Evolutionary conservation across 2,329 filamentous ascomycete genomes (phyloP).

Genomic region (Trichoderma koningii): DNA sequence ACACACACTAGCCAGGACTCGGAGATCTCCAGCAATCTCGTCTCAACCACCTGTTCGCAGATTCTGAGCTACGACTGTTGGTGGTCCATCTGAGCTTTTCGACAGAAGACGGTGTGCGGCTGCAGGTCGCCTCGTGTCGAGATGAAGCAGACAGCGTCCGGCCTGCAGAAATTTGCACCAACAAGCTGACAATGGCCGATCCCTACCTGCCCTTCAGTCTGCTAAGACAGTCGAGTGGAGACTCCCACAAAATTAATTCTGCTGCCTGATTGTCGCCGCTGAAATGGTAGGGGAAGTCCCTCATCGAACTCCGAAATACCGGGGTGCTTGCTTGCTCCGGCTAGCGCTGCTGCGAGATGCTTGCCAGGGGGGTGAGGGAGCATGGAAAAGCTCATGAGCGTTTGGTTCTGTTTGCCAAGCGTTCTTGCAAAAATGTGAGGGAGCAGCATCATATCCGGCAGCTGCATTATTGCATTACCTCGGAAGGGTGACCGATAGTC

Average conservation of each 20-base stretch:
- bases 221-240: conserved; percentile 15
- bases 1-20: neutral
- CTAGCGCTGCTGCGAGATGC: conserved; percentile 16
- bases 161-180: neutral
- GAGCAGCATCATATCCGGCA: neutral
- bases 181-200: conserved; percentile 8
- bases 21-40: neutral
- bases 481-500: neutral
- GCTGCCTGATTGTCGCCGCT: conserved; percentile 28
- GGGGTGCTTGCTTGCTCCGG: neutral
- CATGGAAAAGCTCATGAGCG: neutral
- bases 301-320: conserved; percentile 23
- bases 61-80: neutral
- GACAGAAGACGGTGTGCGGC: neutral
- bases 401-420: neutral
- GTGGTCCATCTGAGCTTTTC: neutral
- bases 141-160: neutral
- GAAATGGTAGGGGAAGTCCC: conserved; percentile 6
- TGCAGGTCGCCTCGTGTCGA: neutral
- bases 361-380: conserved; percentile 2
- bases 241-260: conserved; percentile 29
- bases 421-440: neutral
- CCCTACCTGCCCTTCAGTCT: neutral
- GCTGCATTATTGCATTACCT: neutral
- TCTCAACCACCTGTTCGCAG: neutral